phyloP scores from a whole-genome alignment of 345 rosid genomes.

The Arabis alpina region DNA sequence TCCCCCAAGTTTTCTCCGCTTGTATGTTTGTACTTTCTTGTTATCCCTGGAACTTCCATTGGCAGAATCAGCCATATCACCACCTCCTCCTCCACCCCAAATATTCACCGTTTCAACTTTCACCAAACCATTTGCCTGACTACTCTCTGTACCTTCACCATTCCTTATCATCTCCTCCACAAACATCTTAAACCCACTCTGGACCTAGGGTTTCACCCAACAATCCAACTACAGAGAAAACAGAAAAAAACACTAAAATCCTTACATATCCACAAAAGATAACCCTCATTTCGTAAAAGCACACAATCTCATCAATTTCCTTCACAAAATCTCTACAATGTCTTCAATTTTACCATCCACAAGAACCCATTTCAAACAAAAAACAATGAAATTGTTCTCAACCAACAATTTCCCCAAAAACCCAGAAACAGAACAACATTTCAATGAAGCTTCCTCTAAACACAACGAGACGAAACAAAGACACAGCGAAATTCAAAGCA shows the following conservation, averaged over 20 bases:
- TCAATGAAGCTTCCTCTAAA: slow-evolving; percentile 4
- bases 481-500: slow-evolving; percentile 6
- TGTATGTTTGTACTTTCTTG: slow-evolving; percentile 62
- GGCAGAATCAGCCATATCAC: slow-evolving; percentile 44
- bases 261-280: slow-evolving; percentile 20
- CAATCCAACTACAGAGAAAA: slow-evolving; percentile 24
- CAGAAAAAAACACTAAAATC: slow-evolving; percentile 24
- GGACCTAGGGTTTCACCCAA: slow-evolving; percentile 47
- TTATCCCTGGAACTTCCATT: slow-evolving; percentile 49
- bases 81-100: slow-evolving; percentile 42
- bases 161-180: slow-evolving; percentile 53
- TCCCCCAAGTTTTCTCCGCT: slow-evolving; percentile 63
- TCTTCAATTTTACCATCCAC: slow-evolving; percentile 15
- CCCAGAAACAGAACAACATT: not conserved
- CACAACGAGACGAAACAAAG: slow-evolving; percentile 29
- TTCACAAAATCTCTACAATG: not conserved
- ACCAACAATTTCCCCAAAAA: not conserved
- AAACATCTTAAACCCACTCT: slow-evolving; percentile 46
- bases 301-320: not conserved
- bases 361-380: slow-evolving; percentile 16
- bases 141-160: slow-evolving; percentile 43
- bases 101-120: slow-evolving; percentile 46
- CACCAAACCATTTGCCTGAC: slow-evolving; percentile 36
- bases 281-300: not conserved
- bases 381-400: slow-evolving; percentile 27